Evolutionary conservation across 2,329 filamentous ascomycete species (phyloP).

Genomic region (Aspergillus amoenus): DNA sequence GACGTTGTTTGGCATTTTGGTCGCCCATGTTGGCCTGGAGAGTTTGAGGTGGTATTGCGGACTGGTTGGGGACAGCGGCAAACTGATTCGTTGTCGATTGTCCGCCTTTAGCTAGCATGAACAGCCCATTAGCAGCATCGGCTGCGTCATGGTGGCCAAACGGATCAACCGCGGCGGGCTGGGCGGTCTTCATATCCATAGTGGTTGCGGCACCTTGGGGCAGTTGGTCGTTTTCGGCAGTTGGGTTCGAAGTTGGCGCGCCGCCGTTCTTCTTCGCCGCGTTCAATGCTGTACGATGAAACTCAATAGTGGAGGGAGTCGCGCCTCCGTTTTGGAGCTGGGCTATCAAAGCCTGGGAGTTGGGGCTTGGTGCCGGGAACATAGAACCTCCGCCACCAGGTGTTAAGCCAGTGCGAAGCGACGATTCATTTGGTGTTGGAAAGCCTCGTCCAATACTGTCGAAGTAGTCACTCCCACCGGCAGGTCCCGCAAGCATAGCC

Average conservation of each 20-base stretch:
- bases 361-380: slow-evolving; percentile 90
- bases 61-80: slow-evolving; percentile 49
- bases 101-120: slow-evolving; percentile 73
- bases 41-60: slow-evolving; percentile 52
- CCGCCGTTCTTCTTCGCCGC: slow-evolving; percentile 64
- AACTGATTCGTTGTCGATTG: slow-evolving; percentile 60
- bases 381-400: slow-evolving; percentile 95
- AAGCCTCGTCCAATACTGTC: slow-evolving; percentile 82
- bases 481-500: slow-evolving; percentile 89
- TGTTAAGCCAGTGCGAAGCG: slow-evolving; percentile 83
- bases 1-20: slow-evolving; percentile 38
- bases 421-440: slow-evolving; percentile 95
- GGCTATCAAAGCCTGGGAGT: slow-evolving; percentile 78
- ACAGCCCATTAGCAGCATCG: slow-evolving; percentile 91
- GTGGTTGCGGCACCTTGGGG: slow-evolving; percentile 31
- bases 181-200: slow-evolving; percentile 44
- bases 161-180: slow-evolving; percentile 58
- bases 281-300: slow-evolving; percentile 87
- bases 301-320: slow-evolving; percentile 88
- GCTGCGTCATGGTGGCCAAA: slow-evolving; percentile 88
- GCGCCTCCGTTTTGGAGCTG: slow-evolving; percentile 76
- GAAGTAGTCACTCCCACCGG: slow-evolving; percentile 78
- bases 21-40: slow-evolving; percentile 53
- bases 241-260: slow-evolving; percentile 43
- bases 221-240: slow-evolving; percentile 40